Base-by-base conservation (phyloP, 164 flowering plant species). In the Vitis riparia region DNA sequence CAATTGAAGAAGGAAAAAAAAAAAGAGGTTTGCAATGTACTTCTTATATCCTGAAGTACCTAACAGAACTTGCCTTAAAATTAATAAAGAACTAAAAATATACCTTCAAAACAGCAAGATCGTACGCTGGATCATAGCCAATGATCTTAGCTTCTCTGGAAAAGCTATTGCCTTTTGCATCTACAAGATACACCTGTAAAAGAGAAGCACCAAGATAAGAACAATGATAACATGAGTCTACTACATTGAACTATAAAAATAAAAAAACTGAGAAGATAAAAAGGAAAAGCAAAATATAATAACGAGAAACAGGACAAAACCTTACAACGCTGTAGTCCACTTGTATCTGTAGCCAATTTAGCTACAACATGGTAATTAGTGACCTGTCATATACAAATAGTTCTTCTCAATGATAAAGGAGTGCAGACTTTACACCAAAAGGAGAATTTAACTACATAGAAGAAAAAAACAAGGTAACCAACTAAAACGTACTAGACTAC, bases 361-460 rank as follows among this genome's bases (percentile, higher is more conserved):
- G 86, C 86, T 51, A 94, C 77, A 15, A 91, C 99, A 75, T 94
- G 97, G 77, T 91, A 92, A 78, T 94, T 94, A 5, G 99, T 94
- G 16, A 94, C 96, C 96, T 94, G 86, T 9, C 55, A 70, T 30
- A 27, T 11, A 63, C 9, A 62, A 52, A 59, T 51, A 51, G 30
- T 13, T 27, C 7, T n/a, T 11, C 15, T 51, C 1, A 11, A 11
- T 64, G 44, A 9, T 1, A 23, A 23, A 44, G n/a, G 16, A 55
- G 8, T 8, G 30, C 4, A 55, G 56, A 53, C n/a, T 53, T 5
- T 12, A 53, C 56, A 53, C n/a, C 16, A 32, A 32, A 32, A 32
- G 6, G 7, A 32, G 44, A 6, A 23, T 23, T 23, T 23, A 23
- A 23, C 27, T 23, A 4, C 44, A 32, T 32, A 32, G 5, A 32